Evolutionary conservation across 2,329 filamentous ascomycete species (phyloP).

Genomic region (Cadophora malorum): DNA sequence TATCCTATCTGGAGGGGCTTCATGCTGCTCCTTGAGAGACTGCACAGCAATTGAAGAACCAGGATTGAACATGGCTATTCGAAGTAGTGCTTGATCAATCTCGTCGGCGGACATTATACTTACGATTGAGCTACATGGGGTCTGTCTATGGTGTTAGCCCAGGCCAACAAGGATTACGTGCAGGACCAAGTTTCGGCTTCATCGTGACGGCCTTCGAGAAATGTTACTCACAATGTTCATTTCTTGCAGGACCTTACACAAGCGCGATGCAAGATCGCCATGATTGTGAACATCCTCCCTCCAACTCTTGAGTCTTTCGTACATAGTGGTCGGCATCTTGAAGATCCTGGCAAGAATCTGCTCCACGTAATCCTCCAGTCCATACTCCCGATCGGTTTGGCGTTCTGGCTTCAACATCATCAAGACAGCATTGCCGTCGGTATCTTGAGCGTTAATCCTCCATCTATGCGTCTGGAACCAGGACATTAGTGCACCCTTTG

Average conservation of each 20-base stretch:
- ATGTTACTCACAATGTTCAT: constrained; percentile 34
- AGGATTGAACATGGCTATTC: constrained; percentile 69
- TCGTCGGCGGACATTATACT: constrained; percentile 70
- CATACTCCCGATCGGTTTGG: constrained; percentile 79
- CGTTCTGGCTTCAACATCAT: constrained; percentile 79
- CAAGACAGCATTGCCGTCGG: constrained; percentile 68
- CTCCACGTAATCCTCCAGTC: constrained; percentile 67
- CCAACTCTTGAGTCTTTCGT: constrained; percentile 67
- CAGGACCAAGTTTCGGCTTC: too few relatives aligned
- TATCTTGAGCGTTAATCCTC: constrained; percentile 61
- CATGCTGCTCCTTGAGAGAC: constrained; percentile 33
- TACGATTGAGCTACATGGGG: constrained; percentile 19
- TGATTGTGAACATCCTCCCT: constrained; percentile 11
- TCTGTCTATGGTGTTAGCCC: constrained; percentile 20
- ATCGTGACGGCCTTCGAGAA: too few relatives aligned
- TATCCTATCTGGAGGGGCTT: constrained; percentile 12
- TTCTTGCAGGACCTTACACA: constrained; percentile 33
- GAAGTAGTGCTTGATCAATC: constrained; percentile 70
- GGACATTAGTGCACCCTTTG: constrained; percentile 57
- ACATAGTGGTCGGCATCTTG: constrained; percentile 66
- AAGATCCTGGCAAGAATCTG: constrained; percentile 72
- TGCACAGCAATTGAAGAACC: constrained; percentile 74
- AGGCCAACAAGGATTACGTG: too few relatives aligned
- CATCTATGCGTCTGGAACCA: constrained; percentile 75
- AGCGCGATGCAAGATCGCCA: constrained; percentile 70